phyloP scores from a whole-genome alignment of 2,329 filamentous ascomycete genomes.

The Corynespora cassiicola region DNA sequence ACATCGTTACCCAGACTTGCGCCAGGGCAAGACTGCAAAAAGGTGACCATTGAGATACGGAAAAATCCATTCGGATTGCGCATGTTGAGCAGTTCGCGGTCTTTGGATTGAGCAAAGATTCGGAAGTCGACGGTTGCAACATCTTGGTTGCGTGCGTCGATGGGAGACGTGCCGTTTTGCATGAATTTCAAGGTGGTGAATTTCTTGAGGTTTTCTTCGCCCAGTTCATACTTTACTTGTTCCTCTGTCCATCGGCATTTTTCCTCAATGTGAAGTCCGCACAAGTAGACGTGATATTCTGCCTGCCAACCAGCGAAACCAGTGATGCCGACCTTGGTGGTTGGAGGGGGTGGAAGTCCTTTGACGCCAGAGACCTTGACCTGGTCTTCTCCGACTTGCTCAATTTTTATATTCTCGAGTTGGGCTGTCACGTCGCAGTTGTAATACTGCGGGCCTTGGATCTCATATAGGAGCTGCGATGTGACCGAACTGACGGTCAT shows the following conservation, averaged over 20 bases:
- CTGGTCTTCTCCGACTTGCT: conserved; percentile 57
- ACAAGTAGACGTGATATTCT: conserved; percentile 54
- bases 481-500: conserved; percentile 30
- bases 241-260: conserved; percentile 53
- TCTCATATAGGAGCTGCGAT: conserved; percentile 52
- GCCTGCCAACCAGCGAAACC: conserved; percentile 56
- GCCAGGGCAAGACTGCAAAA: conserved; percentile 52
- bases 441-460: conserved; percentile 54
- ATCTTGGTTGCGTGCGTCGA: conserved; percentile 52
- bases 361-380: conserved; percentile 56
- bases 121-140: conserved; percentile 58
- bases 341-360: conserved; percentile 52
- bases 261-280: conserved; percentile 53
- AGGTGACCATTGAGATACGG: conserved; percentile 47
- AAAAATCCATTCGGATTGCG: conserved; percentile 48
- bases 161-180: conserved; percentile 46
- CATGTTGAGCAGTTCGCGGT: conserved; percentile 49
- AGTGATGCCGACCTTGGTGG: conserved; percentile 57
- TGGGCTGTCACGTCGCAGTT: conserved; percentile 64
- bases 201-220: conserved; percentile 34
- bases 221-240: conserved; percentile 45
- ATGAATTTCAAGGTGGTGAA: conserved; percentile 53
- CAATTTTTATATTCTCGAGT: conserved; percentile 58
- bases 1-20: conserved; percentile 37
- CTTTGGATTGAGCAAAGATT: conserved; percentile 55